A percentile compares a stretch with the other conserved stretches of the same genome.
Conservation (phyloP, 495 filamentous ascomycete genomes). For the Annulohypoxylon nitens region DNA sequence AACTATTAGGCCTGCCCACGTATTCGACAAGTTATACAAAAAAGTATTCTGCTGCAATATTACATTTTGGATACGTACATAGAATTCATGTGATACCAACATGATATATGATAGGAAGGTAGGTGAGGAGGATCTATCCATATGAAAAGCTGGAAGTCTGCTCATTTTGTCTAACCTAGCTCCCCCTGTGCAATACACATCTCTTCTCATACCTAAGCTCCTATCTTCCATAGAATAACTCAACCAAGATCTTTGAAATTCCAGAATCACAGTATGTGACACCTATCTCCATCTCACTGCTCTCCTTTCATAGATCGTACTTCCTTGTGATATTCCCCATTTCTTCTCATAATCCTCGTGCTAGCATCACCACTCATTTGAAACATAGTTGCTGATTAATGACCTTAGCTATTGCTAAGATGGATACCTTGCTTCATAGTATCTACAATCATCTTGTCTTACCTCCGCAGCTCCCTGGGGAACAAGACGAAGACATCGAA, state of each 20-base stretch:
- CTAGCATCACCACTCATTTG: not conserved
- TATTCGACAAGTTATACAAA: too few species aligned
- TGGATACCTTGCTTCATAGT: conserved; percentile 39
- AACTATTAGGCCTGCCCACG: not conserved
- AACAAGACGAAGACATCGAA: conserved; percentile 56
- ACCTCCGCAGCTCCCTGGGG: conserved; percentile 61
- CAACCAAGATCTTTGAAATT: too few species aligned
- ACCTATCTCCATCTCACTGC: not conserved
- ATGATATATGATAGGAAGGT: too few species aligned
- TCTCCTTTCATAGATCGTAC: not conserved
- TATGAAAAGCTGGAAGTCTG: not conserved
- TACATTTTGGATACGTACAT: not conserved
- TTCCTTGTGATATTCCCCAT: not conserved
- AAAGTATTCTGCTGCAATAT: too few species aligned
- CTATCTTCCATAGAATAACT: not conserved
- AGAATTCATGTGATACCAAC: not conserved
- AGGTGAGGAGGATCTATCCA: not conserved
- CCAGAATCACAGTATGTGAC: not conserved
- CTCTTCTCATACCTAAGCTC: not conserved
- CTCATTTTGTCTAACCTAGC: not conserved
- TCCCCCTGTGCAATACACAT: not conserved
- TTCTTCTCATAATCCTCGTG: not conserved
- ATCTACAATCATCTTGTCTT: conserved; percentile 61
- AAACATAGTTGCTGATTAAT: not conserved
- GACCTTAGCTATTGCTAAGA: not conserved